Base-by-base conservation (phyloP, 106 monocot species). In the Dactylorhiza incarnata region DNA sequence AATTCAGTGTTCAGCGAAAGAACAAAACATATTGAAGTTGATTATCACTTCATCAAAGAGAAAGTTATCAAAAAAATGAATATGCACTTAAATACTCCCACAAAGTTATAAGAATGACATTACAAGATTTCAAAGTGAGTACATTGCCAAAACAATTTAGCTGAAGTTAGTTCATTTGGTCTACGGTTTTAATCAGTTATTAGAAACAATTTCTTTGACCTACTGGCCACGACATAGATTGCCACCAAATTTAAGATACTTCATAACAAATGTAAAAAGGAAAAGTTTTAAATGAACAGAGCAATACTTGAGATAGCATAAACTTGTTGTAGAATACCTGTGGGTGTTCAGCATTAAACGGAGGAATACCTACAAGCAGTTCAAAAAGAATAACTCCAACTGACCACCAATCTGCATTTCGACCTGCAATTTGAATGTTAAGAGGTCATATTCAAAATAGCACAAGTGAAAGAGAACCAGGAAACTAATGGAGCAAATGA, bases 401-500 rank as follows among this genome's bases (percentile, higher is more conserved):
- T 51, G 99, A 91, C 99, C 99, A 99, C 99, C 99, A 99, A 82
- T 99, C 99, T 52, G 94, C 99, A 78, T 85, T 92, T 82, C 76
- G 86, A 10, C 99, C 99, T 99, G 68, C 50, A 83, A 74, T 78
- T 74, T 48, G 80, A 76, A 19, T 43, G 58, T 54, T 48, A 71
- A 63, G 29, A 26, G 2, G n/a, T 44, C 69, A 46, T 46, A 46
- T 45, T 11, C 12, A 0, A 65, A 37, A 29, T 65, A 65, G 29
- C 5, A 20, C 7, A 29, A 65, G 29, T 29, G 29, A 71, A 52
- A n/a, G 76, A 47, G 78, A 51, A 69, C n/a, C 53, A 73, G 7
- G 56, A 75, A 71, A 26, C 59, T 52, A 53, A 66, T 54, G 9
- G 7, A 79, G 43, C 26, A 73, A 73, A 17, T 14, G 23, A 55